Conservation (phyloP, 257 asterid species). For the Eucommia ulmoides region DNA sequence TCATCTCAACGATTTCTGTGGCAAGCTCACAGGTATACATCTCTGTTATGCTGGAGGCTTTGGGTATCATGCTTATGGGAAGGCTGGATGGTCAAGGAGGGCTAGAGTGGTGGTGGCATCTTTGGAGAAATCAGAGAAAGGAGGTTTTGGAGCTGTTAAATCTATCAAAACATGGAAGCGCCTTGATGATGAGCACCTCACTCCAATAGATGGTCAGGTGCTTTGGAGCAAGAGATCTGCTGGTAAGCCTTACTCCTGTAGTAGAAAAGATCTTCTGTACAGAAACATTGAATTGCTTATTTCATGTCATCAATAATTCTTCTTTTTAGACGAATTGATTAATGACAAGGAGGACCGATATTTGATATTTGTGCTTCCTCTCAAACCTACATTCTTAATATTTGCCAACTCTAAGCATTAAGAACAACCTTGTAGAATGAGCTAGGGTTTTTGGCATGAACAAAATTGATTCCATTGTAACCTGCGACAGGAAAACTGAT, state of each 20-base stretch:
- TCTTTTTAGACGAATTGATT: too few relatives aligned
- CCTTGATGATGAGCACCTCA: slow-evolving; percentile 56
- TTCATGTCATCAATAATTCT: background rate
- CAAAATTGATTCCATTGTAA: too few relatives aligned
- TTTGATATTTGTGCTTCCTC: background rate
- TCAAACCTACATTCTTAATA: background rate
- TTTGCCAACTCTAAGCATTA: background rate
- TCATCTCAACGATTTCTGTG: slow-evolving; percentile 90
- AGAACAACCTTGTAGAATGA: background rate
- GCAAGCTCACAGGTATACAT: slow-evolving; percentile 48
- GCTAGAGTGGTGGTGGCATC: slow-evolving; percentile 84
- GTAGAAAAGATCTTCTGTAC: background rate
- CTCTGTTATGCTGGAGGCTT: slow-evolving; percentile 95
- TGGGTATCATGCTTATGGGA: slow-evolving; percentile 94
- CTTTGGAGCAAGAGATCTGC: slow-evolving; percentile 62
- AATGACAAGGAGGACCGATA: too few relatives aligned
- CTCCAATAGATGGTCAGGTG: slow-evolving; percentile 59
- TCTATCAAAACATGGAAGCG: slow-evolving; percentile 86
- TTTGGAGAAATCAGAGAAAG: slow-evolving; percentile 54
- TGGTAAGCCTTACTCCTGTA: slow-evolving; percentile 16
- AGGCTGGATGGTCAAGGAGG: slow-evolving; percentile 91
- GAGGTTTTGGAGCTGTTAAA: slow-evolving; percentile 70
- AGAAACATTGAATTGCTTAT: background rate
- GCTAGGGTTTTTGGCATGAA: too few relatives aligned
- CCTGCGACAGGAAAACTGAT: too few relatives aligned